phyloP scores from a whole-genome alignment of 768 basidiomycete species.

The Fomitopsis serialis region DNA sequence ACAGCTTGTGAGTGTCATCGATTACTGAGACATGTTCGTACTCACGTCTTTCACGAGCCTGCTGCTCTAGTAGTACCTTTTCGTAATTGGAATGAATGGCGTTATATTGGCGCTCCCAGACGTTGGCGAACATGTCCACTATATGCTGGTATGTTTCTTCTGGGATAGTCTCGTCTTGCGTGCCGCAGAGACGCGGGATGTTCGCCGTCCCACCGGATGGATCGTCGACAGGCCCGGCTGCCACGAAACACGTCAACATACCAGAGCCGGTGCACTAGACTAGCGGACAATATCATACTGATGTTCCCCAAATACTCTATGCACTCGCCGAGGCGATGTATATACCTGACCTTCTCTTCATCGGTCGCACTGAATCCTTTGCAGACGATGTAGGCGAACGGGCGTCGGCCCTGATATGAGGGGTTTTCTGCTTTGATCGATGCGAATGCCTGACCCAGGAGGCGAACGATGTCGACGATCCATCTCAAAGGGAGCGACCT shows the following conservation, averaged over 20 bases:
- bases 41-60: too few species aligned
- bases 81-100: slow-evolving; percentile 2
- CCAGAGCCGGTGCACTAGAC: background rate
- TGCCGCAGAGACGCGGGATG: background rate
- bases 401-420: slow-evolving; percentile 1
- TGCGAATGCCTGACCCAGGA: slow-evolving; percentile 7
- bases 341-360: background rate
- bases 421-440: slow-evolving; percentile 1
- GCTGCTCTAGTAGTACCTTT: background rate
- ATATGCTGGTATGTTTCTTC: slow-evolving; percentile 1
- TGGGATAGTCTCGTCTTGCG: background rate
- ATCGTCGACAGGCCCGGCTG: too few species aligned
- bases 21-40: too few species aligned
- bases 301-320: background rate
- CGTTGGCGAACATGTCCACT: slow-evolving; percentile 8
- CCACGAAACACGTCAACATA: too few species aligned
- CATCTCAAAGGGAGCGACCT: slow-evolving; percentile 6
- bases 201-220: background rate
- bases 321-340: background rate
- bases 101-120: slow-evolving; percentile 8
- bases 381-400: slow-evolving; percentile 13
- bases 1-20: too few species aligned
- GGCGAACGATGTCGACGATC: slow-evolving; percentile 6
- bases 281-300: too few species aligned
- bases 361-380: slow-evolving; percentile 5